Evolutionary conservation across 441 rosid genomes (phyloP).

Genomic region (Erysimum cheiri): DNA sequence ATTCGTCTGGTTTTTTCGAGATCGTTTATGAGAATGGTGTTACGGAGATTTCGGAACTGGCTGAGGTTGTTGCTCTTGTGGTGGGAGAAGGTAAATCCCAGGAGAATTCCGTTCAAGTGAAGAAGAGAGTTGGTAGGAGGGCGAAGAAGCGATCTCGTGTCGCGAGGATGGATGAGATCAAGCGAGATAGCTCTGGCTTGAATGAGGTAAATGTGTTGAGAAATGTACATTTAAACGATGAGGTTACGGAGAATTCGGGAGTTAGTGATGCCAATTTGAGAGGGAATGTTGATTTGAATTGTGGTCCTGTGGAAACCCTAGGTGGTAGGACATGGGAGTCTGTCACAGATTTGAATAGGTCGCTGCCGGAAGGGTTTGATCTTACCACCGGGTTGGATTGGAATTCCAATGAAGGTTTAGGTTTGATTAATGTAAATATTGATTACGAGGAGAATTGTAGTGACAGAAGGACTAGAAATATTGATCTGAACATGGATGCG

Average conservation of each 20-base stretch:
- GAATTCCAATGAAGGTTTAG: slow-evolving; percentile 61
- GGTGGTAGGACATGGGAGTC: slow-evolving; percentile 46
- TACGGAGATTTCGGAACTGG: slow-evolving; percentile 62
- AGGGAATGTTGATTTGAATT: slow-evolving; percentile 56
- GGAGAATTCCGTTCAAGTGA: slow-evolving; percentile 39
- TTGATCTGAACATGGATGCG: slow-evolving; percentile 85
- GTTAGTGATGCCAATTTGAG: slow-evolving; percentile 45
- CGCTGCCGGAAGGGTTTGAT: slow-evolving; percentile 55
- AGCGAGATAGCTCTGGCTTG: slow-evolving; percentile 36
- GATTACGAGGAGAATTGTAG: slow-evolving; percentile 41
- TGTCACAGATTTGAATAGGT: slow-evolving; percentile 48
- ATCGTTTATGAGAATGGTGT: slow-evolving; percentile 71
- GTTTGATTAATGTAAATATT: slow-evolving; percentile 43
- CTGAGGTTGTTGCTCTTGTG: slow-evolving; percentile 53
- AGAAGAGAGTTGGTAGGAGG: slow-evolving; percentile 57
- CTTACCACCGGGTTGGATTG: slow-evolving; percentile 72
- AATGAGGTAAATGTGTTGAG: slow-evolving; percentile 40
- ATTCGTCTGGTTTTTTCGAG: slow-evolving; percentile 63
- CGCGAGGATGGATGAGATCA: slow-evolving; percentile 43
- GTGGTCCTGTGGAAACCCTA: slow-evolving; percentile 48
- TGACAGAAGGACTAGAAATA: slow-evolving; percentile 49
- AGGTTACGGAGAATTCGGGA: slow-evolving; percentile 40
- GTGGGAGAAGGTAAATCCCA: slow-evolving; percentile 31
- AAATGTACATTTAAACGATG: slow-evolving; percentile 55
- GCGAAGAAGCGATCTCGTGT: slow-evolving; percentile 66